Evolutionary conservation across 1,139 yeast genomes (phyloP).

Genomic region (Hansenula lynferdii): DNA sequence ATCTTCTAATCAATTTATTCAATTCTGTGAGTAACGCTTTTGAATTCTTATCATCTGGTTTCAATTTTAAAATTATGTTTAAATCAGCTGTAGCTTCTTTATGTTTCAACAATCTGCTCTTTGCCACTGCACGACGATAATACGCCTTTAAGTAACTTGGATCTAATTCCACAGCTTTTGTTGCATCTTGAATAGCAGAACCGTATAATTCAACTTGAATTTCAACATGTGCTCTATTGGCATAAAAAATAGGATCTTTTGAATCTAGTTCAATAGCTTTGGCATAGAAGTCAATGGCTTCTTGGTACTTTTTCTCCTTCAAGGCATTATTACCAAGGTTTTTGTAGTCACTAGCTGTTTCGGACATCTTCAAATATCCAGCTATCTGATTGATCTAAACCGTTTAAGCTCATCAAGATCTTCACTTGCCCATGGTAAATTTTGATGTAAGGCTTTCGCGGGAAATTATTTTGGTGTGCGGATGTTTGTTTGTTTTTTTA

Average conservation of each 20-base stretch:
- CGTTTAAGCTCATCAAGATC: too few species aligned
- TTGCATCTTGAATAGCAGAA: constrained; percentile 73
- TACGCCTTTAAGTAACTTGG: constrained; percentile 69
- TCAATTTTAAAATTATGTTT: constrained; percentile 51
- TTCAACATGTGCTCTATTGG: constrained; percentile 90
- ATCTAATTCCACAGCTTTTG: constrained; percentile 64
- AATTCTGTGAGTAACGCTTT: constrained; percentile 60
- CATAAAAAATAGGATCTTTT: constrained; percentile 65
- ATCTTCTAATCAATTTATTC: constrained; percentile 59
- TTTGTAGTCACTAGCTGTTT: constrained; percentile 40
- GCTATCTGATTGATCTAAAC: too few species aligned
- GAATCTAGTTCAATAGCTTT: constrained; percentile 70
- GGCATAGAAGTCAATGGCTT: constrained; percentile 69
- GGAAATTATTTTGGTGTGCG: too few species aligned
- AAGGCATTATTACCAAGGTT: constrained; percentile 71
- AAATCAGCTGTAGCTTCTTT: constrained; percentile 73
- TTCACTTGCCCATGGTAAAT: too few species aligned
- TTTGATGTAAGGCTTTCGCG: too few species aligned
- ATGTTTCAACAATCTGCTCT: constrained; percentile 71
- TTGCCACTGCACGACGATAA: constrained; percentile 77
- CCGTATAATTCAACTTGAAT: constrained; percentile 86
- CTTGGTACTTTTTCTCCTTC: constrained; percentile 54
- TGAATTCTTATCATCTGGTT: constrained; percentile 72
- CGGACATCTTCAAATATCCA: neutral
- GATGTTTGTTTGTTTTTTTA: too few species aligned